Evolutionary conservation across 352 stramenopile species (phyloP).

Genomic region (Plasmopara viticola): DNA sequence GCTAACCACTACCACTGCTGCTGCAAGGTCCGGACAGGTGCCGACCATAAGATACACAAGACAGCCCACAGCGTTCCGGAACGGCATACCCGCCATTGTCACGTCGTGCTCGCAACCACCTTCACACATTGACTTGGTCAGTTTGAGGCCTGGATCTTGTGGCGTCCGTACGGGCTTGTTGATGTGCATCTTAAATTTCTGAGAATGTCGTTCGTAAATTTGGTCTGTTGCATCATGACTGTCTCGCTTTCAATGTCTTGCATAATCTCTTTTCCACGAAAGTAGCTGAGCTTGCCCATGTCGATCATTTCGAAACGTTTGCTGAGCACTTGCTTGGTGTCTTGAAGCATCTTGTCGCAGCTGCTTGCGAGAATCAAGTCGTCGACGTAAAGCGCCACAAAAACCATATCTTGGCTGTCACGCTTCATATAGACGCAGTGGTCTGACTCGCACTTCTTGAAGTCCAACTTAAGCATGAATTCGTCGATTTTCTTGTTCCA

Average conservation of each 20-base stretch:
- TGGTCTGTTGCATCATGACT: background rate
- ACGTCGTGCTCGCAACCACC: background rate
- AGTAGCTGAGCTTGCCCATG: background rate
- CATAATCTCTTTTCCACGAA: background rate
- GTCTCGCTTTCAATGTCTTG: background rate
- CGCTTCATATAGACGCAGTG: background rate
- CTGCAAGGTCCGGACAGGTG: background rate
- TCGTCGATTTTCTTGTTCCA: background rate
- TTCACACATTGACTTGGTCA: background rate
- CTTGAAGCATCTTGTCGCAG: background rate
- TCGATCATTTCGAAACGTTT: background rate
- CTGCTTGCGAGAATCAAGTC: background rate
- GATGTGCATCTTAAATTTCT: background rate
- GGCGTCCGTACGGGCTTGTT: background rate
- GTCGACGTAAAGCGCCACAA: background rate
- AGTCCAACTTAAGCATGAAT: background rate
- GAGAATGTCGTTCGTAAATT: background rate
- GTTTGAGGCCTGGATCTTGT: background rate
- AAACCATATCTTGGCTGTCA: background rate
- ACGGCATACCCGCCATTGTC: background rate
- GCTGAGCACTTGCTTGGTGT: background rate
- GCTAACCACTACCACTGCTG: background rate
- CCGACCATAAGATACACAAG: background rate
- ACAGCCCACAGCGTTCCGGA: background rate
- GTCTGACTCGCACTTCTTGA: background rate